These are phyloP conservation scores for Vanderwaltozyma yarrowii DNA, from an alignment of 805 yeast genomes.

Conservation along the genomic window DNA sequence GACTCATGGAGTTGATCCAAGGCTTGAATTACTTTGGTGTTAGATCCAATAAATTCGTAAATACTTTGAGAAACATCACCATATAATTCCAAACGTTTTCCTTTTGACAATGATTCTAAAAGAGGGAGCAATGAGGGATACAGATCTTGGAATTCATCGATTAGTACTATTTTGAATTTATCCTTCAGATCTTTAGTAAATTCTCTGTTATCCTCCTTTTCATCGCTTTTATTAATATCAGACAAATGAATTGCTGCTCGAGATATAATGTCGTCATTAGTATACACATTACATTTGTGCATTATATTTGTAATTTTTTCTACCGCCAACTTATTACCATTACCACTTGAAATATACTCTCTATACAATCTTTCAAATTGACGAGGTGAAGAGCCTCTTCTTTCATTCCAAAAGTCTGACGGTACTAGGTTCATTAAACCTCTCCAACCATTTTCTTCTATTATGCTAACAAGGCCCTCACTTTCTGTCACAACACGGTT, in stretches of 20 bases:
- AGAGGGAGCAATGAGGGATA: conserved; percentile 41
- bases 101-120: conserved; percentile 29
- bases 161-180: conserved; percentile 36
- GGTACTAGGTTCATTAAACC: conserved; percentile 31
- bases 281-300: conserved; percentile 27
- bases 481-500: conserved; percentile 37
- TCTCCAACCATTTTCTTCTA: conserved; percentile 50
- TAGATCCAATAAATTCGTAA: conserved; percentile 54
- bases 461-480: conserved; percentile 30
- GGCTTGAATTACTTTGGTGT: conserved; percentile 25
- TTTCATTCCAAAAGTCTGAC: conserved; percentile 10
- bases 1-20: conserved; percentile 12
- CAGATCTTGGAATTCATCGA: conserved; percentile 71
- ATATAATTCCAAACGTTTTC: conserved; percentile 51
- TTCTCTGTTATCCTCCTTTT: not conserved
- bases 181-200: conserved; percentile 8
- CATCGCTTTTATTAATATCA: not conserved
- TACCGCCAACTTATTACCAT: not conserved
- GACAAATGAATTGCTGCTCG: conserved; percentile 14
- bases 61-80: conserved; percentile 68
- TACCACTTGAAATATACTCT: conserved; percentile 7
- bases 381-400: conserved; percentile 6
- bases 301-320: conserved; percentile 16
- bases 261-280: conserved; percentile 25
- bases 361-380: conserved; percentile 14